Base-by-base conservation (phyloP, 176 grass and related monocot genomes). In the Musa acuminata region DNA sequence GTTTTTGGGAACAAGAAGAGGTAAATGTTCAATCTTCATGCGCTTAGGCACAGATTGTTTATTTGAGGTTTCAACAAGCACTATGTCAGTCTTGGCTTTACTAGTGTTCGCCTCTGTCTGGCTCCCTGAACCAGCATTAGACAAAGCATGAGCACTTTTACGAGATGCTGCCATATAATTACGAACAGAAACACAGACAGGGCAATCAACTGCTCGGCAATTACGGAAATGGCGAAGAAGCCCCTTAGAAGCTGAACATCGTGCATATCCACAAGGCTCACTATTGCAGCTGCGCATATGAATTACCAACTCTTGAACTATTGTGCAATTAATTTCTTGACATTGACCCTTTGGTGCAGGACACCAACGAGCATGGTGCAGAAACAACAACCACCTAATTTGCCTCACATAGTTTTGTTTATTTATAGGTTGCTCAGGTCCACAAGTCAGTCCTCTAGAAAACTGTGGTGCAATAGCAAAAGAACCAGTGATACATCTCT, bases 311-410 rank as follows among this genome's bases (percentile, higher is more conserved):
- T 92, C 80, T 67, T 95, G 96, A 83, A 82, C 70, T 80, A 82
- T 88, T 78, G 79, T 50, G 81, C 96, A 99, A 25, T 27, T 78
- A 85, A 73, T 84, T 48, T 95, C 88, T 82, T 82, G 85, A 79
- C 96, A 99, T 68, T 87, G 82, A 67, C 96, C 96, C 77, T 81
- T 43, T 67, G 88, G 84, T 67, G 70, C 78, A 59, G 84, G 76
- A 87, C 96, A 99, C 55, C 80, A 22, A 52, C 85, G 92, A 73
- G 96, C 91, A 87, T 99, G 96, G 76, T 87, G 54, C 24, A 99
- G 76, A 70, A 92, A 83, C 22, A 95, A 71, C 67, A 99, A 57
- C 90, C 89, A 89, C 75, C 83, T 99, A 62, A 84, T 50, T 80
- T 99, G 96, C 67, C 86, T 92, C 20, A 77, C 13, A 64, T 92